These are phyloP conservation scores for Helicocarpus griseus DNA, from an alignment of 2,329 filamentous ascomycete species.

Conservation along the genomic window DNA sequence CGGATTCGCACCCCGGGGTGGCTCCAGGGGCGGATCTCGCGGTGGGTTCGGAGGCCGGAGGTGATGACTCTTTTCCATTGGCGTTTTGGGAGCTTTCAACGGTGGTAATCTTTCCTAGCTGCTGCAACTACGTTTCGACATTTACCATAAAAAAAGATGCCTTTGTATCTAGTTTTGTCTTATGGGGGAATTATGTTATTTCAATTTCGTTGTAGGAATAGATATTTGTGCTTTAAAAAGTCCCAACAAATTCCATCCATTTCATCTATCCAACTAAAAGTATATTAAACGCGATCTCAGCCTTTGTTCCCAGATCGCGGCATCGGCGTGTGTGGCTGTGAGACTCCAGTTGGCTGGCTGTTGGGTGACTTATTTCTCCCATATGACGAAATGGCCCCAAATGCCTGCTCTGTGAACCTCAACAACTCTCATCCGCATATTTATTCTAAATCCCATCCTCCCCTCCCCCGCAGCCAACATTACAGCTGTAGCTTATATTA, in stretches of 20 bases:
- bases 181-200: background rate
- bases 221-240: background rate
- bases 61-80: conserved; percentile 2
- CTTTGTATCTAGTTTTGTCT: background rate
- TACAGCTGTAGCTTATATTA: conserved; percentile 1
- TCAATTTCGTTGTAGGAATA: conserved; percentile 2
- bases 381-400: conserved; percentile 6
- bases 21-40: conserved; percentile 22
- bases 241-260: background rate
- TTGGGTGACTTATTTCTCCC: background rate
- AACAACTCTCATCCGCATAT: background rate
- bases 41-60: conserved; percentile 23
- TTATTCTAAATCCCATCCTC: background rate
- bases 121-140: background rate
- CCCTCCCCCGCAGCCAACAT: conserved; percentile 7
- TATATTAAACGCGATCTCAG: too few relatives aligned
- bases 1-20: conserved; percentile 23
- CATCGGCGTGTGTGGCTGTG: background rate
- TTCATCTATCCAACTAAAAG: background rate
- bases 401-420: background rate
- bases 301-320: too few relatives aligned
- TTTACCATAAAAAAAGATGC: background rate
- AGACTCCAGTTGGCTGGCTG: background rate
- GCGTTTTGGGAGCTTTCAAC: conserved; percentile 3
- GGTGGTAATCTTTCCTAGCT: background rate